Evolutionary conservation across 2,329 filamentous ascomycete genomes (phyloP), one percentile per base, ranked within the genome.

Genomic region (Rutstroemia sp.): DNA sequence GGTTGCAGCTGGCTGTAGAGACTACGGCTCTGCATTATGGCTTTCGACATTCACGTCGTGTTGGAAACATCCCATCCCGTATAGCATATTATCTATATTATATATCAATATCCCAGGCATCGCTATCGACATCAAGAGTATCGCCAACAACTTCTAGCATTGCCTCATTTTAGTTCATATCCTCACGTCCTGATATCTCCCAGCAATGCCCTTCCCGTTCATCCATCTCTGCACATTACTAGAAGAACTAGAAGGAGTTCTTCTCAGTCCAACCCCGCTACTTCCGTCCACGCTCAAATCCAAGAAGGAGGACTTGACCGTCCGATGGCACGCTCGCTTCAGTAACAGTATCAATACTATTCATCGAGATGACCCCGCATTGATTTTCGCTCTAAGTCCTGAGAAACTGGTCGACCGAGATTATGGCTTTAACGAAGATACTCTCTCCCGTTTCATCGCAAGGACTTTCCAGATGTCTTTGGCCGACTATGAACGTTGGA

Each of bases 371-470:
- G 52, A 55, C n/a, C 45, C 45, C 12, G 48, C 46, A 16, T 25
- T 50, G 2, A n/a, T 34, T 8, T 55, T 27, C 6, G 49, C 52
- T 2, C 52, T 55, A 2, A 55, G 41, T 6, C 45, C 52, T 3
- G 52, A 91, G 60, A 84, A 79, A 61, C 78, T 90, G 53, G 84
- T 83, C 2, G 90, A 95, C 67, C 81, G 89, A 27, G 87, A 92
- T 2, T 95, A 92, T 68, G 79, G 77, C 39, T 75, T 95, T 1
- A 82, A 88, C 65, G 74, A 81, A 30, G 67, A 73, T 8, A 76
- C 74, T 0, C 75, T 96, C 0, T 80, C 84, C 56, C 81, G 78
- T 51, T 79, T 89, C n/a, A 76, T 96, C 16, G 80, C 78, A 3
- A 80, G 84, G 21, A 23, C 37, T 34, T 49, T 55, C 34, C 4